Conservation (phyloP, 805 yeast species). For the Candida pseudofarinosa region DNA sequence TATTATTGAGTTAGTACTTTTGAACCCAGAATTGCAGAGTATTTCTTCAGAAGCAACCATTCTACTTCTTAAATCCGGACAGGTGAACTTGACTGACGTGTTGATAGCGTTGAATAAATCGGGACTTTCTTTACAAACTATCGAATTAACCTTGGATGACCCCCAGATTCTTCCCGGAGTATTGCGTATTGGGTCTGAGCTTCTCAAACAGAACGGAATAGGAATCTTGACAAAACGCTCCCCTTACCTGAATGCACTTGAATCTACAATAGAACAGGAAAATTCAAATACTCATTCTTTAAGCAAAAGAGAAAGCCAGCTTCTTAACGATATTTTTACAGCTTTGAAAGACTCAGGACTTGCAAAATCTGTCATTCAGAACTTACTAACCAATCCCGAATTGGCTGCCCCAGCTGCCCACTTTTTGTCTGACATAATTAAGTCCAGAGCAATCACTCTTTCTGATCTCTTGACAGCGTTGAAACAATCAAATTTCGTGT, state of each 20-base stretch:
- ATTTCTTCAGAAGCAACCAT: slow-evolving; percentile 18
- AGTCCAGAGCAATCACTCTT: slow-evolving; percentile 20
- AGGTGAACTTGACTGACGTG: slow-evolving; percentile 19
- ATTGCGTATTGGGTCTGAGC: slow-evolving; percentile 17
- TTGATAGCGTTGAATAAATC: slow-evolving; percentile 22
- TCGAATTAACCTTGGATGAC: slow-evolving; percentile 18
- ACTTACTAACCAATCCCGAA: slow-evolving; percentile 22
- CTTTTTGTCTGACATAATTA: slow-evolving; percentile 17
- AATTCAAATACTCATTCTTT: slow-evolving; percentile 1
- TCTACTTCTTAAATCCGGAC: slow-evolving; percentile 14
- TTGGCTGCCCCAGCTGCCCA: slow-evolving; percentile 25
- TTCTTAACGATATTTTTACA: slow-evolving; percentile 15
- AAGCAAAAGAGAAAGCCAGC: slow-evolving; percentile 16
- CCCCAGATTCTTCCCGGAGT: slow-evolving; percentile 23
- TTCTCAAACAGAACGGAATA: slow-evolving; percentile 17
- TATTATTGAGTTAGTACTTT: slow-evolving; percentile 20
- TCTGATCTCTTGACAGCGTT: slow-evolving; percentile 16
- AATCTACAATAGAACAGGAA: not conserved
- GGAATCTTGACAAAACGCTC: slow-evolving; percentile 10
- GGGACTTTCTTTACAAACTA: slow-evolving; percentile 19
- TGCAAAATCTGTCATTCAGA: slow-evolving; percentile 18
- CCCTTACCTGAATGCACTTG: not conserved
- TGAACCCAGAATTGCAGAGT: slow-evolving; percentile 17
- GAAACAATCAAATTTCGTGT: slow-evolving; percentile 16
- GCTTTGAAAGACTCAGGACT: slow-evolving; percentile 23